These are phyloP conservation scores for Tremella mesenterica DNA, from an alignment of 768 basidiomycete species.

Conservation along the genomic window DNA sequence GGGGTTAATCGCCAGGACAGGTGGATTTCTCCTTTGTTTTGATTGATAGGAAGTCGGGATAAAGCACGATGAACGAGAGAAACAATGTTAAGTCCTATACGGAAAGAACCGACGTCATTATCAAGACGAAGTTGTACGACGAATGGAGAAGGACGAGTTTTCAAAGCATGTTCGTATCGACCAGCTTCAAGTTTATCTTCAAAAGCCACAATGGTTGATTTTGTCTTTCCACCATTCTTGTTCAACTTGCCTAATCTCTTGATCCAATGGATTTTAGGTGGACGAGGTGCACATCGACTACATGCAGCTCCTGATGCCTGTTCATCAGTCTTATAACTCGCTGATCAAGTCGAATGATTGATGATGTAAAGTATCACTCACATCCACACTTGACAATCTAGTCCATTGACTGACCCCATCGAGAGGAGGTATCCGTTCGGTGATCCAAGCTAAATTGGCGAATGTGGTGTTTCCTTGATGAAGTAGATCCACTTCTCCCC, in stretches of 20 bases:
- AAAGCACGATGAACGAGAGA: constrained; percentile 79
- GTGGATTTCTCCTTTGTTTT: constrained; percentile 49
- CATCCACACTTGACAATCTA: constrained; percentile 48
- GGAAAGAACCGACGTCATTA: constrained; percentile 59
- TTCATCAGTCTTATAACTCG: background rate
- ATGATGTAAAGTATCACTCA: constrained; percentile 23
- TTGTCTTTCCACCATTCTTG: constrained; percentile 46
- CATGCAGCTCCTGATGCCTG: constrained; percentile 48
- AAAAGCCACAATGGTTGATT: constrained; percentile 55
- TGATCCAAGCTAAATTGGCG: constrained; percentile 72
- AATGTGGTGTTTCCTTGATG: constrained; percentile 71
- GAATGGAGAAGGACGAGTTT: constrained; percentile 75
- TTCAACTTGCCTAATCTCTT: constrained; percentile 43
- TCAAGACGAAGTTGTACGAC: constrained; percentile 63
- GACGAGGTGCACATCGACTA: constrained; percentile 68
- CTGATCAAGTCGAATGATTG: background rate
- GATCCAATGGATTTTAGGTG: constrained; percentile 70
- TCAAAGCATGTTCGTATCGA: constrained; percentile 76
- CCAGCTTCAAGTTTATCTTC: constrained; percentile 83
- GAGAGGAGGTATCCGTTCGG: constrained; percentile 71
- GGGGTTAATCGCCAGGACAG: constrained; percentile 65
- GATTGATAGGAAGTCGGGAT: constrained; percentile 61
- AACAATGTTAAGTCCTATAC: constrained; percentile 78
- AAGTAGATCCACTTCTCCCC: constrained; percentile 75
- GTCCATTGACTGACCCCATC: constrained; percentile 68